Percentiles rank a stretch among this genome's conserved stretches.
phyloP scores from a whole-genome alignment of 805 yeast species.

The Ogataea paradorogensis region DNA sequence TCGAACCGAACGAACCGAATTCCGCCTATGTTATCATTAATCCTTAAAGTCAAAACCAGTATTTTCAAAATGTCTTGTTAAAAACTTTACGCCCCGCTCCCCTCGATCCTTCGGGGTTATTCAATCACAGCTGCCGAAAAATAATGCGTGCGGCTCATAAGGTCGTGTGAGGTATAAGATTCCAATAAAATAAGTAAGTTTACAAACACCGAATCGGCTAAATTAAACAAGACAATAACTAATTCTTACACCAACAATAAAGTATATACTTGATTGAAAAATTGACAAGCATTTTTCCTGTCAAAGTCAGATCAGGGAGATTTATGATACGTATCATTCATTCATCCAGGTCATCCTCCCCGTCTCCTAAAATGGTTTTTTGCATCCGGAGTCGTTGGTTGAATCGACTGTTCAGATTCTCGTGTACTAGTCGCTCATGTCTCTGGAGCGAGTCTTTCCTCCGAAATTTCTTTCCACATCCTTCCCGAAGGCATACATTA shows the following conservation, averaged over 20 bases:
- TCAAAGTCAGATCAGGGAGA: background rate
- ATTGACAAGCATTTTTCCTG: slow-evolving; percentile 3
- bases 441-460: slow-evolving; percentile 53
- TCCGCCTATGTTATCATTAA: no score
- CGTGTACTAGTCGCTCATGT: slow-evolving; percentile 52
- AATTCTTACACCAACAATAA: slow-evolving; percentile 2
- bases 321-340: background rate
- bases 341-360: slow-evolving; percentile 4
- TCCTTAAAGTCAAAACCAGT: no score
- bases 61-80: no score
- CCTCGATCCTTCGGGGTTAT: no score
- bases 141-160: no score
- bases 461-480: slow-evolving; percentile 48
- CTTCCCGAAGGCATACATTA: slow-evolving; percentile 21
- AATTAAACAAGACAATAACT: background rate
- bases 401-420: slow-evolving; percentile 39
- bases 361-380: slow-evolving; percentile 20
- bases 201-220: background rate
- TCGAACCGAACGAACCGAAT: no score
- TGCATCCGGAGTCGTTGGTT: slow-evolving; percentile 32
- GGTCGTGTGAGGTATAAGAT: no score
- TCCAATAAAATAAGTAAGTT: background rate
- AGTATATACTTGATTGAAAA: slow-evolving; percentile 7
- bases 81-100: no score
- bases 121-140: no score